Evolutionary conservation across 2,329 filamentous ascomycete genomes (phyloP).

Genomic region (Penicillium sp.): DNA sequence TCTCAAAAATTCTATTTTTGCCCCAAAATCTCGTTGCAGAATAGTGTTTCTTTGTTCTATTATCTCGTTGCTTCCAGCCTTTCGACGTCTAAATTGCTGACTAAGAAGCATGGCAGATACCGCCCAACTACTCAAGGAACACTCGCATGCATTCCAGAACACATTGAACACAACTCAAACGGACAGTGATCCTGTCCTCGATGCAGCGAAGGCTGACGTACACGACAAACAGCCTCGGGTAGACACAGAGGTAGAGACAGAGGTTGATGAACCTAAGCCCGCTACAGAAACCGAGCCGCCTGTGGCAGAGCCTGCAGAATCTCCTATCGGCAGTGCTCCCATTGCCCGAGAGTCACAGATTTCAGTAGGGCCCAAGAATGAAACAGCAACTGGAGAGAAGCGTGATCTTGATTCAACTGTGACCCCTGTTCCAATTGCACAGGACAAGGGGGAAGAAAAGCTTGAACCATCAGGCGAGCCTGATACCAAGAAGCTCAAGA

Average conservation of each 20-base stretch:
- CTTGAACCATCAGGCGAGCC: conserved; percentile 21
- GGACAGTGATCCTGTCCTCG: conserved; percentile 9
- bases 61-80: not conserved
- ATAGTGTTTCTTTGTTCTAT: not conserved
- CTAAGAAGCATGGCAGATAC: conserved; percentile 14
- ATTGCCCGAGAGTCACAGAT: conserved; percentile 9
- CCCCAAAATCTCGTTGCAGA: not conserved
- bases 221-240: not conserved
- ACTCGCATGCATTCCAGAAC: conserved; percentile 16
- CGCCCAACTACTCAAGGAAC: conserved; percentile 11
- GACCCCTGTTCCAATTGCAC: not conserved
- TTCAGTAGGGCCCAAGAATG: conserved; percentile 11
- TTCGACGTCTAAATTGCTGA: conserved; percentile 16
- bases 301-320: conserved; percentile 4
- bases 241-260: not conserved
- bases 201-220: not conserved
- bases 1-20: not conserved
- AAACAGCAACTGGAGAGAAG: conserved; percentile 18
- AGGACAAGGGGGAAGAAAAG: conserved; percentile 17
- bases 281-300: conserved; percentile 11
- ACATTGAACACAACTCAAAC: conserved; percentile 15
- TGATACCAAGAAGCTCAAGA: conserved; percentile 39
- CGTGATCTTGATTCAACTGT: conserved; percentile 18
- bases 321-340: conserved; percentile 4
- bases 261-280: conserved; percentile 6